A percentile compares a stretch with the other conserved stretches of the same genome.
Evolutionary conservation across 1,284 basidiomycete genomes (phyloP).

Genomic region (Puccinia novopanici): DNA sequence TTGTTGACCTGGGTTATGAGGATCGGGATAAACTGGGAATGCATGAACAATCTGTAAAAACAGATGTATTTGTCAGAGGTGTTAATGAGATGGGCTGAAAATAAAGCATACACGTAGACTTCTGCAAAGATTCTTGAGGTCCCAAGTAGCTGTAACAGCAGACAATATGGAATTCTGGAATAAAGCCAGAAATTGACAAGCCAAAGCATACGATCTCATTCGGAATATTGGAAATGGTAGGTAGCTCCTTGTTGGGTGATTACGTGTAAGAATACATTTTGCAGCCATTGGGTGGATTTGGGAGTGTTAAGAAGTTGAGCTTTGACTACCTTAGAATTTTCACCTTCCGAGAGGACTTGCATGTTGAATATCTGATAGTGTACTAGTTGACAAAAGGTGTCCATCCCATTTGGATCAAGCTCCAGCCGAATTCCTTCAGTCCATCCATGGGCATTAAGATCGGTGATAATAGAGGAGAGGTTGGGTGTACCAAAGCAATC

Average conservation of each 20-base stretch:
- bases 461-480: background rate
- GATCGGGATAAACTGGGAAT: background rate
- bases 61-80: background rate
- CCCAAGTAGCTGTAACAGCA: background rate
- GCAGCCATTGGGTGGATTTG: background rate
- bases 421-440: background rate
- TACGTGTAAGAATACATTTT: background rate
- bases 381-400: background rate
- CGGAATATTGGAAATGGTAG: background rate
- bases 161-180: background rate
- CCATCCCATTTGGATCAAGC: slow-evolving; percentile 14
- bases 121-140: background rate
- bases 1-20: background rate
- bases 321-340: background rate
- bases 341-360: background rate
- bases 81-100: too few relatives aligned
- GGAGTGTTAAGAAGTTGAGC: background rate
- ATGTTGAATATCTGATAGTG: background rate
- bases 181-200: background rate
- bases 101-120: background rate
- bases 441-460: background rate
- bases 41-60: background rate
- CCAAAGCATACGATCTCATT: background rate
- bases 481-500: background rate
- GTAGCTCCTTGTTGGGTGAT: background rate